Percentiles rank a stretch among this genome's conserved stretches.
Evolutionary conservation across 257 asterid species (phyloP).

Genomic region (Marsdenia floribunda): DNA sequence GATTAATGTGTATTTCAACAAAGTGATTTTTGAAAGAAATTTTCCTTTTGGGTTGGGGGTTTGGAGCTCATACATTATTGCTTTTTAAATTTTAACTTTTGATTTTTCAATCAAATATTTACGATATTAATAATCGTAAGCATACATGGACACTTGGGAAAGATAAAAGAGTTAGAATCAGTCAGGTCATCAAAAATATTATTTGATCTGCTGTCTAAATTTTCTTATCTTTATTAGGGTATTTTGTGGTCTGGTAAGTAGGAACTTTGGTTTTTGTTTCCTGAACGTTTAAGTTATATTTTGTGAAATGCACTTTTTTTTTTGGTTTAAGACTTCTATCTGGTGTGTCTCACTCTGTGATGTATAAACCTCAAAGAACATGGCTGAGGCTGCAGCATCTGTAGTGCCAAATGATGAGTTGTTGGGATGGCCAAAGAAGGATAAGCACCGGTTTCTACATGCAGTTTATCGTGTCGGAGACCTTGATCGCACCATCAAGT

Average conservation of each 20-base stretch:
- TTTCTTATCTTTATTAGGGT: not conserved
- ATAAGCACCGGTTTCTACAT: slow-evolving; percentile 74
- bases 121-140: too few relatives aligned
- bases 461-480: slow-evolving; percentile 97
- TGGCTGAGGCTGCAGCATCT: slow-evolving; percentile 63
- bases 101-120: too few relatives aligned
- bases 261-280: not conserved
- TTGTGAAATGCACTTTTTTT: not conserved
- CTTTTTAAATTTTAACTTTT: too few relatives aligned
- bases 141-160: too few relatives aligned
- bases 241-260: not conserved
- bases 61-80: too few relatives aligned
- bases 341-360: not conserved
- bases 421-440: slow-evolving; percentile 89
- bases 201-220: too few relatives aligned
- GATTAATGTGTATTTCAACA: not conserved
- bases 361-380: slow-evolving; percentile 17
- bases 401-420: slow-evolving; percentile 58
- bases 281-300: not conserved
- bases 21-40: too few relatives aligned
- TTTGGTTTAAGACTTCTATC: not conserved
- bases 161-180: too few relatives aligned
- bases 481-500: slow-evolving; percentile 96
- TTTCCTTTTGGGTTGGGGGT: too few relatives aligned
- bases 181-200: too few relatives aligned